A percentile compares a stretch with the other conserved stretches of the same genome.
phyloP scores from a whole-genome alignment of 257 asterid species.

The Solanum clarkiae region DNA sequence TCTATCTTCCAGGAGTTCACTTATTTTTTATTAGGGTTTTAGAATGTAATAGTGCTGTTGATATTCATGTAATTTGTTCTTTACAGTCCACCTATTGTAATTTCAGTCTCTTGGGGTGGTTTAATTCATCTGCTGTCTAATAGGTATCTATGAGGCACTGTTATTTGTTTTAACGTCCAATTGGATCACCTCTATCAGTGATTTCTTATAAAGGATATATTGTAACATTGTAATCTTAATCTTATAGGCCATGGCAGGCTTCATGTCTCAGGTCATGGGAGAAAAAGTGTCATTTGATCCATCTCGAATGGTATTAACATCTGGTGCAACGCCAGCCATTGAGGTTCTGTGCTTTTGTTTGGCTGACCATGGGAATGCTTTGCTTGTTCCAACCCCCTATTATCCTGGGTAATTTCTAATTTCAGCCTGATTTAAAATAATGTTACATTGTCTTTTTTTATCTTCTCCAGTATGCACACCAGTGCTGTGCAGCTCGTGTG shows the following conservation, averaged over 20 bases:
- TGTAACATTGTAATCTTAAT: not conserved
- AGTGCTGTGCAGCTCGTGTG: not conserved
- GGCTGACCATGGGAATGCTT: constrained; percentile 91
- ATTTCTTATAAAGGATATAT: not conserved
- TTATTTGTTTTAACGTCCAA: not conserved
- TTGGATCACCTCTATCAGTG: not conserved
- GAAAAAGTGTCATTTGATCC: constrained; percentile 57
- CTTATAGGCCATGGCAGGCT: constrained; percentile 77
- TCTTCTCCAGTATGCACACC: not conserved
- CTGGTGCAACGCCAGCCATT: constrained; percentile 90
- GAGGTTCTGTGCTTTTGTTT: constrained; percentile 84
- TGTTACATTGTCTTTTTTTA: not conserved
- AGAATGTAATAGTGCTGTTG: not conserved
- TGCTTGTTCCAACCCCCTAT: constrained; percentile 90
- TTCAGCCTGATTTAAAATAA: not conserved
- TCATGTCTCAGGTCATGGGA: constrained; percentile 81
- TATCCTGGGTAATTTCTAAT: constrained; percentile 65
- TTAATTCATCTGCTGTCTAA: not conserved
- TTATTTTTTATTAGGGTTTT: not conserved
- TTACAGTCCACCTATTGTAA: not conserved
- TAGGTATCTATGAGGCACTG: not conserved
- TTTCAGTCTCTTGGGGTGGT: not conserved
- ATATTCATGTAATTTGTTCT: not conserved
- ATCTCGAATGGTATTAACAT: constrained; percentile 48
- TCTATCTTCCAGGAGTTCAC: not conserved